Evolutionary conservation across 2,329 filamentous ascomycete genomes (phyloP).

Genomic region (Chaetomiaceae sp.): DNA sequence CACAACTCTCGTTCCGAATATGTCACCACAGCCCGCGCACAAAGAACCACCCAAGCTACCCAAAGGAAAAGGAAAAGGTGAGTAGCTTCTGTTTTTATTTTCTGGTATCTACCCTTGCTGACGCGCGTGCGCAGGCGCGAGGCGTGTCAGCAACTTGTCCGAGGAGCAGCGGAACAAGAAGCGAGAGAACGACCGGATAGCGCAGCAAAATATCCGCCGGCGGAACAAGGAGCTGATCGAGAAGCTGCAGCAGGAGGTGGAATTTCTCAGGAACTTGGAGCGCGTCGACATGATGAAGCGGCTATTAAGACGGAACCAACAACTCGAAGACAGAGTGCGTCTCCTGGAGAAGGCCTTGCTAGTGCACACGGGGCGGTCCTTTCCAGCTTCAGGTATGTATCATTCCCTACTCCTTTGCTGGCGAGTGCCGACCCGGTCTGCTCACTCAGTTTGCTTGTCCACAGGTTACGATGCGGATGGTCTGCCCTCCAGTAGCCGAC

Average conservation of each 20-base stretch:
- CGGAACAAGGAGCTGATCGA: constrained; percentile 86
- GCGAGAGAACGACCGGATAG: constrained; percentile 85
- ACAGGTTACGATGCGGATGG: constrained; percentile 40
- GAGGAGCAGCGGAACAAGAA: constrained; percentile 75
- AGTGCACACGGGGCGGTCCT: constrained; percentile 38
- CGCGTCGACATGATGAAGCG: constrained; percentile 50
- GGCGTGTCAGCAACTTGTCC: constrained; percentile 32
- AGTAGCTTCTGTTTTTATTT: neutral
- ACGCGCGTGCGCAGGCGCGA: constrained; percentile 43
- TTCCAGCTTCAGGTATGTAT: constrained; percentile 39
- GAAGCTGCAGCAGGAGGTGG: constrained; percentile 67
- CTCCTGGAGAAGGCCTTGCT: constrained; percentile 44
- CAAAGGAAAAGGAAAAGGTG: constrained; percentile 43
- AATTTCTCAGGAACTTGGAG: constrained; percentile 58
- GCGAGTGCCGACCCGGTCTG: neutral
- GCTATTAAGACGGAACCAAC: constrained; percentile 48
- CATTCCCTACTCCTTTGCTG: neutral
- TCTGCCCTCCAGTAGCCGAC: constrained; percentile 32
- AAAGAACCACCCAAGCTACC: constrained; percentile 32
- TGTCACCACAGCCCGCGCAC: constrained; percentile 34
- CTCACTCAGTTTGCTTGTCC: neutral
- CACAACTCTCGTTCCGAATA: neutral
- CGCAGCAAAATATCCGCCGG: constrained; percentile 80
- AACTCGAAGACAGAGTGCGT: constrained; percentile 50
- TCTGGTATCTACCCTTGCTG: neutral